Evolutionary conservation across 257 asterid genomes (phyloP).

Genomic region (Ligustrum vulgare): DNA sequence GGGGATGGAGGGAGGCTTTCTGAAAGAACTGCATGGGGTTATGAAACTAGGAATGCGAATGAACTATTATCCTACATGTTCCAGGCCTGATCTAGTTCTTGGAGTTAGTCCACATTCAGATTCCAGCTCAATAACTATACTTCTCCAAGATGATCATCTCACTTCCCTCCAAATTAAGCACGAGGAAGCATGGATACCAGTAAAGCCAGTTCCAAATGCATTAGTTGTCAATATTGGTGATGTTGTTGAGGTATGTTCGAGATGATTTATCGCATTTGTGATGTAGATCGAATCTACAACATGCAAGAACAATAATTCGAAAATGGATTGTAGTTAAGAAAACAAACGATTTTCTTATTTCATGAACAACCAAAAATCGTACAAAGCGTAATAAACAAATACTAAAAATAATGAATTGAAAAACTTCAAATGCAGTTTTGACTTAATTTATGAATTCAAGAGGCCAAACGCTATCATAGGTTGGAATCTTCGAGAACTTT

Average conservation of each 20-base stretch:
- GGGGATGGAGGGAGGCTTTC: constrained; percentile 30
- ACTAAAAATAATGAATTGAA: no score
- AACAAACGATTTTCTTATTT: no score
- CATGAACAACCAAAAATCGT: no score
- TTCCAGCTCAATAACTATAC: constrained; percentile 35
- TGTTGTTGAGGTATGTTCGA: constrained; percentile 34
- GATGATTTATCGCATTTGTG: neutral
- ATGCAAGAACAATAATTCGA: no score
- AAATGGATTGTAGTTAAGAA: no score
- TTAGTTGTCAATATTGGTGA: constrained; percentile 48
- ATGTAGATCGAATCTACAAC: no score
- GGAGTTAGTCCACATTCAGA: constrained; percentile 54
- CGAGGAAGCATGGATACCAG: constrained; percentile 42
- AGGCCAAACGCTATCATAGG: no score
- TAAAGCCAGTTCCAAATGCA: constrained; percentile 40
- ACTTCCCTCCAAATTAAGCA: constrained; percentile 41
- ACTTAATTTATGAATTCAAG: no score
- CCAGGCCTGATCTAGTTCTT: constrained; percentile 44
- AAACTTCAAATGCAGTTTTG: no score
- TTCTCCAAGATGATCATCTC: constrained; percentile 37
- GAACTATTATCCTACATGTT: constrained; percentile 46
- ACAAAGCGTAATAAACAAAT: no score
- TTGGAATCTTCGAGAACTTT: no score
- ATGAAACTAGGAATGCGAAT: constrained; percentile 36
- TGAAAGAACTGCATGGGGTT: constrained; percentile 32